A percentile compares a stretch with the other conserved stretches of the same genome.
Conservation (phyloP, 768 basidiomycete genomes). For the Psilocybe cyanescens region DNA sequence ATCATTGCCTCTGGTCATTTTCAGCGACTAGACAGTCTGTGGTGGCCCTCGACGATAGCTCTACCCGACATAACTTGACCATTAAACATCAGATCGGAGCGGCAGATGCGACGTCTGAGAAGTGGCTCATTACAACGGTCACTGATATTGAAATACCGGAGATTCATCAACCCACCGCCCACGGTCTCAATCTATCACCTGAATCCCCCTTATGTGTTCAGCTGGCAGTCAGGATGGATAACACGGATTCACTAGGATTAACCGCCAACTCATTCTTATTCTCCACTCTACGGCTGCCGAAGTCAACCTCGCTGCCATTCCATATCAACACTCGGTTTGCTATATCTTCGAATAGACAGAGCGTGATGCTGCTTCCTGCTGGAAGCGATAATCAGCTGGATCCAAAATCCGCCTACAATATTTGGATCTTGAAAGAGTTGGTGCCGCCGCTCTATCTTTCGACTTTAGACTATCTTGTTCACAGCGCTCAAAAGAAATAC, state of each 20-base stretch:
- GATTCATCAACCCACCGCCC: conserved; percentile 11
- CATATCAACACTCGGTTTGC: conserved; percentile 50
- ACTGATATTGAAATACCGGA: conserved; percentile 1
- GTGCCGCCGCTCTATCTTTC: conserved; percentile 40
- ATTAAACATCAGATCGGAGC: background rate
- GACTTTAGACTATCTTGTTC: conserved; percentile 31
- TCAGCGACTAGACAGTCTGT: background rate
- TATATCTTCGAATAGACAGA: conserved; percentile 45
- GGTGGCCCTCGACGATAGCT: background rate
- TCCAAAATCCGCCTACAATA: conserved; percentile 42
- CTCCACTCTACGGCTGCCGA: conserved; percentile 45
- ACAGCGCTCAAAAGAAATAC: background rate
- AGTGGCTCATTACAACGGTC: conserved; percentile 18
- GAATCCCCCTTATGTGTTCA: conserved; percentile 10
- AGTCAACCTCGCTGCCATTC: conserved; percentile 39
- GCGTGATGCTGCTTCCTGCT: conserved; percentile 40
- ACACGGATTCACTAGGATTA: background rate
- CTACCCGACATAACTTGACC: background rate
- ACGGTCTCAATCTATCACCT: conserved; percentile 9
- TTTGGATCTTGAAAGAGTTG: conserved; percentile 39
- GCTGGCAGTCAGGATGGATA: conserved; percentile 10
- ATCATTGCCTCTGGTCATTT: conserved; percentile 1
- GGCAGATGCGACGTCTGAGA: background rate
- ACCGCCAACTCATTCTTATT: conserved; percentile 31
- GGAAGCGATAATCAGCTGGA: conserved; percentile 17